Base-by-base conservation (phyloP, 2,329 filamentous ascomycete species). In the Botryotinia globosa region DNA sequence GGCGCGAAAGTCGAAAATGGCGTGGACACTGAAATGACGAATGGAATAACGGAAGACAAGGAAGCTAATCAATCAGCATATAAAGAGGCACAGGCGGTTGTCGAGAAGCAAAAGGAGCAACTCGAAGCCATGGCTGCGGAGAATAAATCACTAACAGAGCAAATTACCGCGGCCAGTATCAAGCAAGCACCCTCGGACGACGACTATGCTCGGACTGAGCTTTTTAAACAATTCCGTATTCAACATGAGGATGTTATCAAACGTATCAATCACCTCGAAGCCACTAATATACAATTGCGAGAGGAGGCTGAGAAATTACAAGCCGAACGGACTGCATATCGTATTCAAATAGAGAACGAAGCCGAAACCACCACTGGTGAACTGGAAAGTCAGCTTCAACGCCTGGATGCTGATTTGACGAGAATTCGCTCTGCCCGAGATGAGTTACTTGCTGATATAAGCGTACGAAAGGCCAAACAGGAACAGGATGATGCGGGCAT, bases 171-270 rank as follows among this genome's bases (percentile, higher is more conserved):
- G 8, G 84, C 95, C 48, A 94, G 86, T 78, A 83, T 85, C 25
- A 87, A 90, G 80, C 85, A 92, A 65, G 90, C 93, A 22, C 85
- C 94, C 62, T 92, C 92, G 0, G 96, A 99, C 78, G 96, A 99
- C 75, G 96, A 99, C 78, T 98, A 97, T 80, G 91, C 94, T 58
- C 90, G 94, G 73, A 97, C 94, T 7, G 94, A 98, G 78, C 87
- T 97, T 4, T 99, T 97, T 87, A 98, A 97, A 83, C 90, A 92
- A 75, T 88, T 98, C 79, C 97, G 94, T 83, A 88, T 88, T 37
- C 94, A 98, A 78, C 93, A 97, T 78, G 96, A 98, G 79, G 95
- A 98, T 77, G 88, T 97, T 14, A 94, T 98, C 77, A 95, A 93
- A 81, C 91, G 94, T 54, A 90, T 97, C 79, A 99, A 99, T 81